Evolutionary conservation across 2,329 filamentous ascomycete genomes (phyloP).

Genomic region (Cyphellophora europaea): DNA sequence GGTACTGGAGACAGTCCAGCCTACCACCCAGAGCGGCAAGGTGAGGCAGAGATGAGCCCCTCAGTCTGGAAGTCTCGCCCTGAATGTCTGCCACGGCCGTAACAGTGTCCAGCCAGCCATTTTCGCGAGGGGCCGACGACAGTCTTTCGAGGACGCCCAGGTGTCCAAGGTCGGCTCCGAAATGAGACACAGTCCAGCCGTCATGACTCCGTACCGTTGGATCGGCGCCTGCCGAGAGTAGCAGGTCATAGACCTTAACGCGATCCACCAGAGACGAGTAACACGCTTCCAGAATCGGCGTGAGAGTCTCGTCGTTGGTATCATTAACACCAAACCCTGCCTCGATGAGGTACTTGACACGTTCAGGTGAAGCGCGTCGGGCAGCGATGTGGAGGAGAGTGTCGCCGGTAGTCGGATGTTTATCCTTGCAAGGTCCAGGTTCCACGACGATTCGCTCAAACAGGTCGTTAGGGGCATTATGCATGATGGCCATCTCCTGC

Average conservation of each 20-base stretch:
- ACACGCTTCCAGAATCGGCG: neutral
- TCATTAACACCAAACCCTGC: neutral
- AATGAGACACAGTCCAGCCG: neutral
- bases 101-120: neutral
- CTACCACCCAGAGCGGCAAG: neutral
- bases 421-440: neutral
- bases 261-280: neutral
- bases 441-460: neutral
- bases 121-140: neutral
- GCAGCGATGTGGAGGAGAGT: neutral
- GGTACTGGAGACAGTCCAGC: neutral
- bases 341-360: neutral
- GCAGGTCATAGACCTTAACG: neutral
- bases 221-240: neutral
- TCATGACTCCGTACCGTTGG: neutral
- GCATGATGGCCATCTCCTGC: neutral
- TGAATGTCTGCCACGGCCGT: neutral
- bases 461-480: neutral
- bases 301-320: neutral
- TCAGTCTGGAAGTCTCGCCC: neutral
- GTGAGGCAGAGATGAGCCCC: neutral
- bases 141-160: neutral
- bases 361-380: neutral
- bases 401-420: neutral
- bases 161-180: neutral